phyloP scores from a whole-genome alignment of 1,139 yeast genomes.

The Suhomyces maxii region DNA sequence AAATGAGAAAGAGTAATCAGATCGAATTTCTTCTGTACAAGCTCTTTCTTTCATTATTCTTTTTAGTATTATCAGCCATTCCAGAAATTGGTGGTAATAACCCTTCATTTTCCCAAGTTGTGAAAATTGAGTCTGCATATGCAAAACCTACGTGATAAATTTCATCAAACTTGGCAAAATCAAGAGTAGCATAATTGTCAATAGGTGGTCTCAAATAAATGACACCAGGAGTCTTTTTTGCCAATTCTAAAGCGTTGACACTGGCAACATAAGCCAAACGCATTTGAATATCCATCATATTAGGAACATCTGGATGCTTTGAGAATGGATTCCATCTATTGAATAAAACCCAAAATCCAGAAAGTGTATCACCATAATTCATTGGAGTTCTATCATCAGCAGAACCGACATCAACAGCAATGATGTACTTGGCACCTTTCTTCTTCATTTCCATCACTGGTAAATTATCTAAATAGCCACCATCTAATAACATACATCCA shows the following conservation, averaged over 20 bases:
- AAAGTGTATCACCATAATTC: conserved; percentile 89
- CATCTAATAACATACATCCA: conserved; percentile 92
- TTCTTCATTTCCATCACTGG: conserved; percentile 90
- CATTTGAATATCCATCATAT: conserved; percentile 92
- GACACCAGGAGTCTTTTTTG: conserved; percentile 83
- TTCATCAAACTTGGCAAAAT: conserved; percentile 89
- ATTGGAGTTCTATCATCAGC: conserved; percentile 89
- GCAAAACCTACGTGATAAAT: conserved; percentile 77
- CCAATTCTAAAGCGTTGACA: conserved; percentile 87
- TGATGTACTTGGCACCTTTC: conserved; percentile 81
- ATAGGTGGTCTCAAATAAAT: conserved; percentile 93
- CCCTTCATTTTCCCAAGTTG: conserved; percentile 52
- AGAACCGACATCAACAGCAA: conserved; percentile 98
- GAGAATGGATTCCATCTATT: conserved; percentile 93
- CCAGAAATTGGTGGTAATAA: conserved; percentile 68
- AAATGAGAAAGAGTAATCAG: conserved; percentile 17
- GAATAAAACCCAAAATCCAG: conserved; percentile 88
- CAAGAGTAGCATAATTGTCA: conserved; percentile 86
- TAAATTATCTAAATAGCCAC: conserved; percentile 91
- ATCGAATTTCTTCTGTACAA: conserved; percentile 66
- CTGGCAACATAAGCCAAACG: conserved; percentile 93
- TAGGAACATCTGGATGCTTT: conserved; percentile 83
- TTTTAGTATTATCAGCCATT: conserved; percentile 25
- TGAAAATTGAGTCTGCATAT: conserved; percentile 65
- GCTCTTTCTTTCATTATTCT: conserved; percentile 18